Evolutionary conservation across 306 rosid species (phyloP), one percentile per base, ranked within the genome.

Genomic region (Quercus suber): DNA sequence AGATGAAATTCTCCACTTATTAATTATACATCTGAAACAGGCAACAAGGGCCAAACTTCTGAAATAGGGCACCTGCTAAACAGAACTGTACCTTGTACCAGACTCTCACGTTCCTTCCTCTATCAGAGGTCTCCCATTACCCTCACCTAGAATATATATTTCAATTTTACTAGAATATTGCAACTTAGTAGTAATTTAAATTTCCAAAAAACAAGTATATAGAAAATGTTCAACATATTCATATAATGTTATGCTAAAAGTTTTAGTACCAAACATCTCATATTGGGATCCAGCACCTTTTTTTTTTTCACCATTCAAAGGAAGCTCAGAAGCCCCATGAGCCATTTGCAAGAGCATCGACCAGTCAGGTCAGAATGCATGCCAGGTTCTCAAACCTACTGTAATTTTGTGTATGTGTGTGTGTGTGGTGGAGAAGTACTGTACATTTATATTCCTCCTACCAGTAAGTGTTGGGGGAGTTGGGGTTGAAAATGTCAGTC

Each of bases 341-440:
- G 71, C 57, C 80, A 70, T 58, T 73, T 60, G 20, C 23, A n/a
- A 73, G 72, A 63, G 37, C 43, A 31, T 41, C 3, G 55, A 57
- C 63, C 58, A 55, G 55, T 30, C 52, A 53, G 41, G 73, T 61
- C 65, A 71, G 25, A 58, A 59, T 25, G 67, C 67, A 59, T 23
- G 17, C 25, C 20, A 81, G 20, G 52, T 59, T 55, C 61, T 19
- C 45, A 53, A 17, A 69, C 37, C 65, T 18, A 23, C 23, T 23
- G 23, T 23, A 23, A 23, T 23, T 23, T 23, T 23, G 23, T 23
- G 23, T 23, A 23, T 23, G 23, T 23, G 23, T 23, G 23, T 23
- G 23, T 23, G 23, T 23, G 23, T 23, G 4, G 17, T 13, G 20
- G 43, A 37, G 43, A 1, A 7, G 20, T 9, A 7, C 30, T 20